Percentiles rank a stretch among this genome's conserved stretches.
These are phyloP conservation scores for Paraleonurus japonicus DNA, from an alignment of 257 asterid species.

Conservation along the genomic window DNA sequence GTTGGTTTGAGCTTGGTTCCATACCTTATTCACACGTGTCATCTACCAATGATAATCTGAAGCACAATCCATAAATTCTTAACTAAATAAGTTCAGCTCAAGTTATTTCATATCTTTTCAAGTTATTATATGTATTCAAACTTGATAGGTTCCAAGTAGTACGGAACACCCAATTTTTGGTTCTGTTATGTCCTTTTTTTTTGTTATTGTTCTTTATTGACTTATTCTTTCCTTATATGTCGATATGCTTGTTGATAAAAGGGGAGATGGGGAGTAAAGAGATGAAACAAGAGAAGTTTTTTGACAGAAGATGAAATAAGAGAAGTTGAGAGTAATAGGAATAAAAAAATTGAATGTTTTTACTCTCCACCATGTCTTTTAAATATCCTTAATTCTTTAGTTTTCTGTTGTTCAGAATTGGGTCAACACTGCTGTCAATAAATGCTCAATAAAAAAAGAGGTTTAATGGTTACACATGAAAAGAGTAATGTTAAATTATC, in stretches of 20 bases:
- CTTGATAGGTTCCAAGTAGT: not conserved
- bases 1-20: not conserved
- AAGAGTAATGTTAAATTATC: not conserved
- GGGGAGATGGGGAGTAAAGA: not conserved
- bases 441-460: not conserved
- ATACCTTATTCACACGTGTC: not conserved
- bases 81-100: slow-evolving; percentile 1
- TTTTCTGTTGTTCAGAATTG: not conserved
- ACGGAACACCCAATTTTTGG: not conserved
- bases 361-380: not conserved
- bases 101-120: not conserved
- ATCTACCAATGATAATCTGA: not conserved
- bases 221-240: not conserved
- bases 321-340: not conserved
- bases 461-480: not conserved
- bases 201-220: not conserved
- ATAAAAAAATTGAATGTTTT: not conserved
- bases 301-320: too few species aligned
- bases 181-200: not conserved
- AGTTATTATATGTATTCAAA: not conserved
- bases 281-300: not conserved
- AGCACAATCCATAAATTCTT: not conserved
- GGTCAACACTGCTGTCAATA: not conserved
- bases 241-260: not conserved
- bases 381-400: not conserved